Evolutionary conservation across 768 basidiomycete genomes (phyloP), one percentile per base, ranked within the genome.

Genomic region (Dictyophora rubrovolvata): DNA sequence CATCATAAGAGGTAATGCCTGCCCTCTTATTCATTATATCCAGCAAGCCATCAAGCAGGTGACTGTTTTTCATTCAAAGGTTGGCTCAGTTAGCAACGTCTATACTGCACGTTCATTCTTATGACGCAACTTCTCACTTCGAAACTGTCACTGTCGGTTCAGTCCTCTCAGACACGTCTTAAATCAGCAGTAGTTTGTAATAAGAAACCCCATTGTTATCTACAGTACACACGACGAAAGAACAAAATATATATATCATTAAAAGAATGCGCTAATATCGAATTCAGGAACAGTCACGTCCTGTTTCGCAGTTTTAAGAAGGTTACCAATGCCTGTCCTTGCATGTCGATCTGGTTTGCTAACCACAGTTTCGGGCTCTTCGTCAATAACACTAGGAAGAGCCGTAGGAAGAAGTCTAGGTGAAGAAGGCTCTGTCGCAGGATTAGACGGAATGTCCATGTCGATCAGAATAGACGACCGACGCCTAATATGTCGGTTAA

Each of bases 111-210:
- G 98, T 96, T 56, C 87, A 87, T 57, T 96, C 93, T 16, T 99
- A 98, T 73, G 96, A 99, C 69, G 95, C 96, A 8, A 97, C 96
- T 11, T 93, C 91, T 28, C 96, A 99, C 75, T 98, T 99, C 70
- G 96, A 99, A 79, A 96, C 92, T 23, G 94, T n/a, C n/a, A n/a
- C 28, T 28, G 28, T 28, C 28, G 4, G 28, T 28, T 28, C 28
- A 28, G 7, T 7, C 7, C 7, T 28, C 28, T 7, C 7, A 28
- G 28, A n/a, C n/a, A n/a, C n/a, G n/a, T n/a, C n/a, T n/a, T 28
- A 28, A 28, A 28, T 7, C 28, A 28, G 28, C 28, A 28, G 28
- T 28, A 28, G 4, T 28, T 28, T 28, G 28, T 3, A 28, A 28
- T 28, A 28, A 28, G 7, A 3, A 7, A 28, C 7, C 7, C 2